Conservation (phyloP, 176 grass and related monocot genomes). For the Raddia guianensis region DNA sequence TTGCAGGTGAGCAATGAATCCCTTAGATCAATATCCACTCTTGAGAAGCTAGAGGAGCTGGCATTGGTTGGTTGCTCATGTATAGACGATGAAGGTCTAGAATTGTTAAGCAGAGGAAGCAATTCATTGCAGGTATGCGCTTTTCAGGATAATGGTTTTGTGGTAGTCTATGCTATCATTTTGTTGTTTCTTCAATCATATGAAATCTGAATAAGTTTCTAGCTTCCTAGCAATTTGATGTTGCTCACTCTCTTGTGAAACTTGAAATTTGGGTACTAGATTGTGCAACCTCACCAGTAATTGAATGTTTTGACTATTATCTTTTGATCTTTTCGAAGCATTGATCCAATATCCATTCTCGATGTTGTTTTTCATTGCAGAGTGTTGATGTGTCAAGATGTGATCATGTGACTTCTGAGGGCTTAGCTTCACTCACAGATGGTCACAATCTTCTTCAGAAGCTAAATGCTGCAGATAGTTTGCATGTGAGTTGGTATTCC, state of each 20-base stretch:
- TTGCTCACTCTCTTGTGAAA: neutral
- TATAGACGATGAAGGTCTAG: conserved; percentile 85
- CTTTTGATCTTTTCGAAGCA: conserved; percentile 2
- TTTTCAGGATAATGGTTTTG: conserved; percentile 5
- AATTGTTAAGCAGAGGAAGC: conserved; percentile 68
- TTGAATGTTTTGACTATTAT: neutral
- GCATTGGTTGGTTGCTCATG: conserved; percentile 77
- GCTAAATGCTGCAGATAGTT: conserved; percentile 81
- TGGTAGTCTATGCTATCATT: neutral
- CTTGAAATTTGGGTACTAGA: neutral
- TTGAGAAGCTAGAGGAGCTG: conserved; percentile 81
- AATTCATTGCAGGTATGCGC: conserved; percentile 68
- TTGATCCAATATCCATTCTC: neutral
- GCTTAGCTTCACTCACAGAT: conserved; percentile 72
- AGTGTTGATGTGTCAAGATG: conserved; percentile 90
- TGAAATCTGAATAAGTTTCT: conserved; percentile 1
- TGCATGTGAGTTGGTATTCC: conserved; percentile 56
- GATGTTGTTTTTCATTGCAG: conserved; percentile 50
- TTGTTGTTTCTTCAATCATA: conserved; percentile 24
- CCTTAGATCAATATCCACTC: conserved; percentile 81
- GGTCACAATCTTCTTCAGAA: conserved; percentile 69
- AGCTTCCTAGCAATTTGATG: conserved; percentile 8
- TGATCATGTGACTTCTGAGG: conserved; percentile 75
- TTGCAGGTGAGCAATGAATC: conserved; percentile 78
- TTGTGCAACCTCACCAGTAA: conserved; percentile 25